phyloP scores from a whole-genome alignment of 768 basidiomycete genomes.

The Gloeopeniophorella convolvens region DNA sequence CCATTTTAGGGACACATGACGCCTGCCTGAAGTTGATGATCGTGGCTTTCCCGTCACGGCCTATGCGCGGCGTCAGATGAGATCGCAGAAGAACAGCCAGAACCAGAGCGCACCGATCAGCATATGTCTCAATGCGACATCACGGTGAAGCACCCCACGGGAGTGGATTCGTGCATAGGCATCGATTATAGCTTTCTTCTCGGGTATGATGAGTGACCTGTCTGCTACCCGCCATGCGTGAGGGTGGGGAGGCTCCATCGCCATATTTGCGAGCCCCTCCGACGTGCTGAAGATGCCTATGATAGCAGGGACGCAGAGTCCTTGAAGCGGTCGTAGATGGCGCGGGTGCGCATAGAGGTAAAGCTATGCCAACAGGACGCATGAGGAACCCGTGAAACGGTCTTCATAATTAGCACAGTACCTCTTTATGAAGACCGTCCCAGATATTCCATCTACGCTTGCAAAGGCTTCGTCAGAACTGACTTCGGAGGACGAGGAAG shows the following conservation, averaged over 20 bases:
- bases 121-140: conserved; percentile 36
- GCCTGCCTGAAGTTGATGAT: conserved; percentile 49
- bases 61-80: conserved; percentile 1
- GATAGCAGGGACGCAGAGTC: conserved; percentile 45
- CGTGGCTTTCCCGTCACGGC: conserved; percentile 36
- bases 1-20: conserved; percentile 24
- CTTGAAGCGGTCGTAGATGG: conserved; percentile 47
- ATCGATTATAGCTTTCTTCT: conserved; percentile 47
- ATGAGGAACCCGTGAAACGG: neutral
- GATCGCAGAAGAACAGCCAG: neutral
- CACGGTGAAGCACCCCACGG: conserved; percentile 29
- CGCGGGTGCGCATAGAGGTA: conserved; percentile 41
- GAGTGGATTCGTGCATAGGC: conserved; percentile 41
- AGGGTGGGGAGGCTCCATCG: conserved; percentile 51
- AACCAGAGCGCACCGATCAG: conserved; percentile 32
- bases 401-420: neutral
- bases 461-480: neutral
- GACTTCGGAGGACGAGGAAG: neutral
- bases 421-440: conserved; percentile 18
- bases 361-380: conserved; percentile 33
- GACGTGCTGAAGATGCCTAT: conserved; percentile 43
- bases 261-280: conserved; percentile 33
- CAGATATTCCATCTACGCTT: conserved; percentile 14
- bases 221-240: conserved; percentile 58
- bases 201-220: conserved; percentile 42